Base-by-base conservation (phyloP, 148 eudicot species). In the Salicornia ramosissima region DNA sequence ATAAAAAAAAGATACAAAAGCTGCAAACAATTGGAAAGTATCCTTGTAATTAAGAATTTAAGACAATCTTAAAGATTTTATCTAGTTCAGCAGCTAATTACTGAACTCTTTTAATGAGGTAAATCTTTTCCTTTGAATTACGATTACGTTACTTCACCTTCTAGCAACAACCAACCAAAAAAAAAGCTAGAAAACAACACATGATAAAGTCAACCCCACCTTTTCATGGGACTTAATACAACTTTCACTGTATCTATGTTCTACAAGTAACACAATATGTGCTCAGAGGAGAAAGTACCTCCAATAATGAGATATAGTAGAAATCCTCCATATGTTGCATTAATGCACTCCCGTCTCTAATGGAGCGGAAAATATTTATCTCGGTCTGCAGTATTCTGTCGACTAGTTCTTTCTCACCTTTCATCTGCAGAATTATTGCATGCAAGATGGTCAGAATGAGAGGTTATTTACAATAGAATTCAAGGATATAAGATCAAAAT, bases 311-410 rank as follows among this genome's bases (percentile, higher is more conserved):
- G 62, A 93, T 83, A 72, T 93, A 93, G 70, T 93, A 90, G 77
- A 93, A 93, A 75, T 93, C 98, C 72, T 93, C 98, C 98, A 93
- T 93, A 65, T 93, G 98, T 78, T 93, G 98, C 98, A 93, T 93
- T 65, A 93, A 81, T 73, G 89, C 96, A 74, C 88, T 93, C 59
- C 98, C 96, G 75, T 94, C 98, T 80, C 96, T 84, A 68, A 94
- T 90, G 19, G 97, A 58, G 6, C 80, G 97, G 78, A 94, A 94
- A 53, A 94, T 85, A 71, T 90, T 94, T 46, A 94, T 90, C 75
- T 94, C 97, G 9, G 98, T 94, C 77, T 90, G 93, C 74, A 94
- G 73, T 79, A 94, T 84, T 74, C 86, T 88, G 79, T 94, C 96
- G 9, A 94, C 62, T 29, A 94, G 89, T 75, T 94, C 92, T 68